Evolutionary conservation across 345 rosid genomes (phyloP), one percentile per base, ranked within the genome.

Genomic region (Tarenaya hassleriana): DNA sequence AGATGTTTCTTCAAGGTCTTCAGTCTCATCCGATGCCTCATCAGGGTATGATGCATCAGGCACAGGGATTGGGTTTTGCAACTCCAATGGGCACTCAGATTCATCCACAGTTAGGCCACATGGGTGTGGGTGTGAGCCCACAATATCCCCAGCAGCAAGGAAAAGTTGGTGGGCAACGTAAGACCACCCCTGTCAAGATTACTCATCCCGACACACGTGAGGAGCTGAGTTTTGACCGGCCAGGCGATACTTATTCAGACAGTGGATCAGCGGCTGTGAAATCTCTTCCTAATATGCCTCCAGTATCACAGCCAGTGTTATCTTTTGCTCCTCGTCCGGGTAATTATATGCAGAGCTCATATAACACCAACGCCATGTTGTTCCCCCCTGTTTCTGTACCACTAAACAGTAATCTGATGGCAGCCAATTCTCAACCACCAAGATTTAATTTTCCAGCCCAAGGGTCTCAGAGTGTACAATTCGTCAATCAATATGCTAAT

Each of bases 121-220:
- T 88, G 58, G 94, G 88, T 57, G 79, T 88, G 31, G 78, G 81
- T 43, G 63, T 88, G 32, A 47, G 63, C 45, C 62, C 85, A 7
- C 95, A 77, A 54, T 86, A 81, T 70, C 56, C 78, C 7, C 87
- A 70, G 45, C 96, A 78, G 57, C 99, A 80, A 52, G 84, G 79
- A 2, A 84, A 86, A 66, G 81, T 64, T 62, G 74, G 69, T 17
- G 78, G 81, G 60, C 69, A 55, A 42, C 91, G 94, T 47, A 85
- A 82, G 71, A 71, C 84, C 1, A 40, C 70, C 8, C 70, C 73
- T 59, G 88, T 92, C 27, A 92, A 85, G 67, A 88, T 92, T 45
- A 88, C 95, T 62, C 88, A 92, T 71, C 97, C 98, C 1, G 88
- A 78, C 27, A 92, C 99, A 8, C 95, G 75, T 63, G 95, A 83